Evolutionary conservation across 2,329 filamentous ascomycete genomes (phyloP).

Genomic region (Clonostachys rhizophaga): DNA sequence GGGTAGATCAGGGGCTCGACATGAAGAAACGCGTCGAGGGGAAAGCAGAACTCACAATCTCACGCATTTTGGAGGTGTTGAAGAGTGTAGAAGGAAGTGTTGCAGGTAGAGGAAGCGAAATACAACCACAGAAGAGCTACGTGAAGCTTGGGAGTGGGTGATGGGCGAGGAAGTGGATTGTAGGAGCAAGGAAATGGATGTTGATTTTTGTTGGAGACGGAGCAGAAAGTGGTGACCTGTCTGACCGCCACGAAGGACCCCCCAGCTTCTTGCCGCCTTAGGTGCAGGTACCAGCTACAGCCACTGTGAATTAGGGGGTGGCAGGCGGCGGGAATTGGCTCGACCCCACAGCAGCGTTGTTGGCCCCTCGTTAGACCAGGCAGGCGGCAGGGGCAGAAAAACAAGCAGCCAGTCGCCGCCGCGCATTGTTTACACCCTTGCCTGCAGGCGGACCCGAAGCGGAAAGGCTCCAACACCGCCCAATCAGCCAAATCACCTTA

Average conservation of each 20-base stretch:
- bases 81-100: constrained; percentile 14
- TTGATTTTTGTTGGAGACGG: constrained; percentile 26
- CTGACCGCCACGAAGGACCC: constrained; percentile 23
- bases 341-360: too few species aligned
- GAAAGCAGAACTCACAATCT: constrained; percentile 53
- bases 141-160: constrained; percentile 17
- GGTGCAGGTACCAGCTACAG: too few species aligned
- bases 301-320: too few species aligned
- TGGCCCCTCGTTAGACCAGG: too few species aligned
- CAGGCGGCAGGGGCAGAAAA: too few species aligned
- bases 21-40: constrained; percentile 31
- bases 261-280: too few species aligned
- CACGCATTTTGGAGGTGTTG: constrained; percentile 51
- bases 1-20: constrained; percentile 27
- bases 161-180: constrained; percentile 18
- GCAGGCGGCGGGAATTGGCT: too few species aligned
- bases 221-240: constrained; percentile 10
- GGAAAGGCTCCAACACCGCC: constrained; percentile 4
- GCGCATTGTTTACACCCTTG: constrained; percentile 21
- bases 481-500: neutral
- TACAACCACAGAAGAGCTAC: constrained; percentile 4
- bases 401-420: too few species aligned
- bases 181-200: constrained; percentile 15
- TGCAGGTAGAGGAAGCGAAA: constrained; percentile 8
- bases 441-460: constrained; percentile 16